These are phyloP conservation scores for Agaricales sp. DNA, from an alignment of 1,284 basidiomycete genomes.

Conservation along the genomic window DNA sequence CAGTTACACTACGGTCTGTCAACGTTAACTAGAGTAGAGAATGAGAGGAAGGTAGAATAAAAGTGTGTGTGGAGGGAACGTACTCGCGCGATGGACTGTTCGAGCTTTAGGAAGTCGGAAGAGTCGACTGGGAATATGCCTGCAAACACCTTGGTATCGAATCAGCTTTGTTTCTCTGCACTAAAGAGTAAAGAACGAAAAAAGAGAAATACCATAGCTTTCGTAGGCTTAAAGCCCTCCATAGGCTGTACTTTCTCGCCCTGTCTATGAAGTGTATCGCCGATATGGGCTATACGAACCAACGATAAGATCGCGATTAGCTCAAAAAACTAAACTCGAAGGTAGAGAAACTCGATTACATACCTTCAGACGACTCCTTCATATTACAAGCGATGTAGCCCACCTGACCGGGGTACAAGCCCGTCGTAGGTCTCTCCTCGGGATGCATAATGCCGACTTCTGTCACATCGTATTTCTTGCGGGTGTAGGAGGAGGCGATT, in stretches of 20 bases:
- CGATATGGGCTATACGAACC: slow-evolving; percentile 64
- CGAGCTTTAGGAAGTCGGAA: slow-evolving; percentile 86
- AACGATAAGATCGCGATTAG: slow-evolving; percentile 10
- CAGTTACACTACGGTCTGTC: slow-evolving; percentile 84
- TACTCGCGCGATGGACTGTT: slow-evolving; percentile 91
- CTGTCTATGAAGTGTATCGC: slow-evolving; percentile 83
- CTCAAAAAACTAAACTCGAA: too few species aligned
- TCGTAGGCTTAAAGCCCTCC: slow-evolving; percentile 87
- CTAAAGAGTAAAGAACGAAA: slow-evolving; percentile 1
- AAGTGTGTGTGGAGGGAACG: slow-evolving; percentile 15
- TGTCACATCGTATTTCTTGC: slow-evolving; percentile 87
- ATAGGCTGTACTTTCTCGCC: slow-evolving; percentile 76
- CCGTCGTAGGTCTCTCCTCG: slow-evolving; percentile 65
- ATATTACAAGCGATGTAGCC: slow-evolving; percentile 92
- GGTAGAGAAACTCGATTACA: slow-evolving; percentile 1
- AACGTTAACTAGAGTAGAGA: slow-evolving; percentile 53
- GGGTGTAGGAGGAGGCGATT: slow-evolving; percentile 78
- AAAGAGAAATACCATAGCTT: slow-evolving; percentile 70
- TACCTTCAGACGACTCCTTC: slow-evolving; percentile 97
- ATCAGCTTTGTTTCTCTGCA: slow-evolving; percentile 2
- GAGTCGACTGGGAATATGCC: slow-evolving; percentile 93
- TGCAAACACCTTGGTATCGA: slow-evolving; percentile 79
- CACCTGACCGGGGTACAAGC: slow-evolving; percentile 81
- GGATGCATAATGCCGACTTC: slow-evolving; percentile 93
- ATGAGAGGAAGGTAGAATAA: slow-evolving; percentile 5